Conservation (phyloP, 768 basidiomycete species). For the Neoboletus subvelutipes region DNA sequence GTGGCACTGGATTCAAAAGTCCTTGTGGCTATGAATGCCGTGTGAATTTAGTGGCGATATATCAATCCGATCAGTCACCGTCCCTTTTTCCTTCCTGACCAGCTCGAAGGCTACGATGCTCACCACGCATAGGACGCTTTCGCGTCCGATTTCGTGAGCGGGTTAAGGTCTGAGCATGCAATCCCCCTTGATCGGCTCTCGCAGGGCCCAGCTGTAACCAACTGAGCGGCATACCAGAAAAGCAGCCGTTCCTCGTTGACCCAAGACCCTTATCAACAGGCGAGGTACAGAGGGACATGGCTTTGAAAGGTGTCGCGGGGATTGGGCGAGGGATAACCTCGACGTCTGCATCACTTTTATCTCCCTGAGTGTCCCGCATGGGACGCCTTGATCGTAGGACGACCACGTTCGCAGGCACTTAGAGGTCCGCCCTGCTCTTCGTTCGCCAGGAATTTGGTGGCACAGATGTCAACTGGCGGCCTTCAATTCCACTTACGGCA, state of each 20-base stretch:
- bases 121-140: too few relatives aligned
- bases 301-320: conserved; percentile 60
- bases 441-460: background rate
- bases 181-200: conserved; percentile 63
- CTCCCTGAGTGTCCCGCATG: conserved; percentile 14
- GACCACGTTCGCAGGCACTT: accelerated
- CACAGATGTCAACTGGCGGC: background rate
- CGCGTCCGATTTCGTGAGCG: conserved; percentile 54
- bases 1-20: background rate
- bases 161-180: conserved; percentile 80
- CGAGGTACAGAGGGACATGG: conserved; percentile 15
- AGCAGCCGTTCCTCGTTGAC: conserved; percentile 32
- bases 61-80: background rate
- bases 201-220: conserved; percentile 58
- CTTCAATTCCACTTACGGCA: background rate
- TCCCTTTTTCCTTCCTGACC: conserved; percentile 14
- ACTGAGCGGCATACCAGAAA: conserved; percentile 73
- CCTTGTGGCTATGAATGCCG: background rate
- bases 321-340: conserved; percentile 39
- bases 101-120: too few relatives aligned
- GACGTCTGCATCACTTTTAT: conserved; percentile 1
- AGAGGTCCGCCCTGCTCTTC: too few relatives aligned
- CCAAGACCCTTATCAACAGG: conserved; percentile 42
- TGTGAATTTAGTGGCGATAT: background rate
- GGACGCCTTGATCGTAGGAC: conserved; percentile 15